Evolutionary conservation across 208 protist genomes (phyloP), one percentile per base, ranked within the genome.

Genomic region (Trypanosomatidae sp.): DNA sequence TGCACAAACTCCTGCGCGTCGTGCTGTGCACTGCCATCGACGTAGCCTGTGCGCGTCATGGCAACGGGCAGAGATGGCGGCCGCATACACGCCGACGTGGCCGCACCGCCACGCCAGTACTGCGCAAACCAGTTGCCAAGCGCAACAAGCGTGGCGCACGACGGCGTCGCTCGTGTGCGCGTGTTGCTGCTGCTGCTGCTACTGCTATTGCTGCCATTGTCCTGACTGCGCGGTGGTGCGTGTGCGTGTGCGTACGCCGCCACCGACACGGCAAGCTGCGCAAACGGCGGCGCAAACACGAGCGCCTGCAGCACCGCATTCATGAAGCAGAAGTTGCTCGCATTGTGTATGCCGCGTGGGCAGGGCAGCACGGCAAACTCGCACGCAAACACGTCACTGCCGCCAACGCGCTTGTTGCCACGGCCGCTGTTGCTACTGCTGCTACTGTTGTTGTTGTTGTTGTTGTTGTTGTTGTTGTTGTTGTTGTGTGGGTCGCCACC

Each of bases 1-100:
- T 85, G 76, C 19, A 92, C 45, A 51, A 85, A 89, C 54, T 92
- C 84, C 42, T 84, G 74, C 8, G 84, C 84, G 48, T 92, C 84
- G 35, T 89, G 60, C 51, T 92, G 84, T 32, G 61, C 33, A 1
- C 43, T 54, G n/a, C 84, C 84, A 47, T 82, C 63, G 5, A 79
- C 23, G 4, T 43, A 30, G 39, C 39, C 10, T 30, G 11, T 13
- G 24, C 25, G 13, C 21, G 30, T 11, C 37, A 25, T 47, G 0
- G 43, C 13, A 3, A 70, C 48, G n/a, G 45, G 46, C 10, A 85
- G 52, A 6, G 27, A 38, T 15, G 58, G 68, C 8, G 63, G 56
- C n/a, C 32, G 43, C 18, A 74, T 22, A 15, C 4, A n/a, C 23
- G 33, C 27, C 21, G 47, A 33, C 27, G 22, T 27, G 5, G 43